phyloP scores from a whole-genome alignment of 441 rosid genomes.

The Viola pubescens region DNA sequence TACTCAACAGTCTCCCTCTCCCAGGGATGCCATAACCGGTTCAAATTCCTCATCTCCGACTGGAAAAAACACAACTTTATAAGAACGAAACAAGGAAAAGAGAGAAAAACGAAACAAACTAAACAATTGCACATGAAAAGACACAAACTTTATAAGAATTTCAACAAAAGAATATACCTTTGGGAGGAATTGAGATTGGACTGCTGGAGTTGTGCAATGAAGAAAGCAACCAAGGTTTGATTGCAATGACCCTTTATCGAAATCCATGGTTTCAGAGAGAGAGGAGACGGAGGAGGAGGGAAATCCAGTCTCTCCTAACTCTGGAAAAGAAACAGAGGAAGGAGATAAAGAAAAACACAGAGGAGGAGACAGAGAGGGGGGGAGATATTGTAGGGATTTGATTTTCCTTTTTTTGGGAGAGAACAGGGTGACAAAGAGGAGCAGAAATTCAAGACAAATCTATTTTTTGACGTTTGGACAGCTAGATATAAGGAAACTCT shows the following conservation, averaged over 20 bases:
- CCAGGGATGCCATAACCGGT: conserved; percentile 82
- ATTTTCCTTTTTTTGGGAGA: conserved; percentile 18
- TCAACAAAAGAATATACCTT: conserved; percentile 40
- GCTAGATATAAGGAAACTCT: conserved; percentile 33
- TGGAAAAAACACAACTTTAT: conserved; percentile 17
- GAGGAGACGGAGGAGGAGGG: conserved; percentile 15
- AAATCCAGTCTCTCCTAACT: conserved; percentile 5
- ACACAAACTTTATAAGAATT: not conserved
- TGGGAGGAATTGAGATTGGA: conserved; percentile 68
- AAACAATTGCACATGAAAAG: not conserved
- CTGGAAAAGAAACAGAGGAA: conserved; percentile 8
- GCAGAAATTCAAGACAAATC: conserved; percentile 17
- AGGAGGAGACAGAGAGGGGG: conserved; percentile 6
- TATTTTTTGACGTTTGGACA: conserved; percentile 34
- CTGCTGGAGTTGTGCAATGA: conserved; percentile 70
- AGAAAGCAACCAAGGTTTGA: conserved; percentile 89
- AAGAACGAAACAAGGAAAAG: not conserved
- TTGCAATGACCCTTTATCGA: conserved; percentile 48
- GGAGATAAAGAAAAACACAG: conserved; percentile 12
- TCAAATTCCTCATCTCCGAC: conserved; percentile 75
- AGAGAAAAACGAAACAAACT: not conserved
- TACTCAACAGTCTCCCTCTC: conserved; percentile 79
- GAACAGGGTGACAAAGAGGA: conserved; percentile 12
- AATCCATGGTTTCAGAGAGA: conserved; percentile 40
- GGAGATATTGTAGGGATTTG: conserved; percentile 37